Conservation (phyloP, 495 filamentous ascomycete species). For the Penicillium desertorum region DNA sequence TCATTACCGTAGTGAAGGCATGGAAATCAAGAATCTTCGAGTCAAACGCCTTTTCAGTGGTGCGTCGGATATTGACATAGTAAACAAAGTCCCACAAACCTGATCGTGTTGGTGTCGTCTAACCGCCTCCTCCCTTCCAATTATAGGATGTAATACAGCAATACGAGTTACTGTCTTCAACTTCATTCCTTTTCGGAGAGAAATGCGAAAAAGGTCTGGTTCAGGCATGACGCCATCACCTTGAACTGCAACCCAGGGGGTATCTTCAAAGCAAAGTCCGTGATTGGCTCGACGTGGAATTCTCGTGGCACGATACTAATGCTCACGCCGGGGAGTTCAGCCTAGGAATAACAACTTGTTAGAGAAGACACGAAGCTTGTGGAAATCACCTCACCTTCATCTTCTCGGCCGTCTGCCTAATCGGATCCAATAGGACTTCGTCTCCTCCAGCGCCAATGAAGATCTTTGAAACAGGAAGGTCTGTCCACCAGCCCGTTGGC, state of each 20-base stretch:
- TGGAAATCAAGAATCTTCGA: slow-evolving; percentile 54
- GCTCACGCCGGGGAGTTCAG: not conserved
- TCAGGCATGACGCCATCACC: slow-evolving; percentile 12
- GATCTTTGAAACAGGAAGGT: slow-evolving; percentile 7
- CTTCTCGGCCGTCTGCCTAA: not conserved
- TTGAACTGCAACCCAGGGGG: slow-evolving; percentile 12
- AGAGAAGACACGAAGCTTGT: not conserved
- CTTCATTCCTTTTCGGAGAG: not conserved
- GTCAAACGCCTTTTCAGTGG: slow-evolving; percentile 29
- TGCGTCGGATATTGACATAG: slow-evolving; percentile 41
- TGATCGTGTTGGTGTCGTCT: not conserved
- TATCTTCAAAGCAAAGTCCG: slow-evolving; percentile 9
- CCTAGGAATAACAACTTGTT: not conserved
- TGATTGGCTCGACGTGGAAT: slow-evolving; percentile 9
- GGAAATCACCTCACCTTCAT: not conserved
- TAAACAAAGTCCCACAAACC: slow-evolving; percentile 9
- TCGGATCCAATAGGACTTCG: slow-evolving; percentile 9
- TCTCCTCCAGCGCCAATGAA: slow-evolving; percentile 11
- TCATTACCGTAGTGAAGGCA: slow-evolving; percentile 49
- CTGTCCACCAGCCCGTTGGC: slow-evolving; percentile 5
- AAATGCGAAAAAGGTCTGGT: not conserved
- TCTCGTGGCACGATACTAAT: slow-evolving; percentile 2
- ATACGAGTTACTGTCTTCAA: not conserved
- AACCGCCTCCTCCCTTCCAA: not conserved
- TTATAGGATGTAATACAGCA: not conserved